Percentiles rank a stretch among this genome's conserved stretches.
These are phyloP conservation scores for Powellomyces hirtus DNA, from an alignment of 192 early-diverging fungal species.

Conservation along the genomic window DNA sequence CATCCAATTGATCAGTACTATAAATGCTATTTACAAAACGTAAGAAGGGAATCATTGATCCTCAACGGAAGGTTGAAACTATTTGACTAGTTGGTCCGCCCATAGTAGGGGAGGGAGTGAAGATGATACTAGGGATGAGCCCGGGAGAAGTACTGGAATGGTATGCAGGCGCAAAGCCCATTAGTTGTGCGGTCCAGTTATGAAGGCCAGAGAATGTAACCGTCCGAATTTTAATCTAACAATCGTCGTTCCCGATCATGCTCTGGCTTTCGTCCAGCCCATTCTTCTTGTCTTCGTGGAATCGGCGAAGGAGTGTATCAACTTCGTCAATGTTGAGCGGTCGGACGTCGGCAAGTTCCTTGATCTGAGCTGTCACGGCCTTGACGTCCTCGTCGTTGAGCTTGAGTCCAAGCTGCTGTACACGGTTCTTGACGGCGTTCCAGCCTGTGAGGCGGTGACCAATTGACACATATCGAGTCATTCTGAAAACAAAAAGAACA, in stretches of 20 bases:
- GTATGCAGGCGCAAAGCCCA: too few relatives aligned
- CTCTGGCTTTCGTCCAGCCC: not conserved
- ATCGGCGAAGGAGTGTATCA: constrained; percentile 75
- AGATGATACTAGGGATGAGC: too few relatives aligned
- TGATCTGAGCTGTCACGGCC: constrained; percentile 90
- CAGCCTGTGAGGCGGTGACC: constrained; percentile 97
- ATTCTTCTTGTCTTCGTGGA: constrained; percentile 52
- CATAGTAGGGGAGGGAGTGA: too few relatives aligned
- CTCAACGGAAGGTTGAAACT: too few relatives aligned
- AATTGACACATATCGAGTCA: constrained; percentile 96
- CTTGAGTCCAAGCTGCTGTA: constrained; percentile 82
- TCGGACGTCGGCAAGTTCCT: constrained; percentile 90
- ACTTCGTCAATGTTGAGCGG: constrained; percentile 92
- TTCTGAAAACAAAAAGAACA: constrained; percentile 31
- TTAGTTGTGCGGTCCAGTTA: too few relatives aligned
- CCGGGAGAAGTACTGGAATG: too few relatives aligned
- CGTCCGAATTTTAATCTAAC: too few relatives aligned
- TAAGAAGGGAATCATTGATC: too few relatives aligned
- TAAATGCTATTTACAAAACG: too few relatives aligned
- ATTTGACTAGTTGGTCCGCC: too few relatives aligned
- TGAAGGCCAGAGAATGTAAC: too few relatives aligned
- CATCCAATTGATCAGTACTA: too few relatives aligned
- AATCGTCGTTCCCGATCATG: not conserved
- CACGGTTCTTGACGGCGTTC: constrained; percentile 99
- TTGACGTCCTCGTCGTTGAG: constrained; percentile 90